Conservation (phyloP, 495 filamentous ascomycete species). For the Penicillium odoratum region DNA sequence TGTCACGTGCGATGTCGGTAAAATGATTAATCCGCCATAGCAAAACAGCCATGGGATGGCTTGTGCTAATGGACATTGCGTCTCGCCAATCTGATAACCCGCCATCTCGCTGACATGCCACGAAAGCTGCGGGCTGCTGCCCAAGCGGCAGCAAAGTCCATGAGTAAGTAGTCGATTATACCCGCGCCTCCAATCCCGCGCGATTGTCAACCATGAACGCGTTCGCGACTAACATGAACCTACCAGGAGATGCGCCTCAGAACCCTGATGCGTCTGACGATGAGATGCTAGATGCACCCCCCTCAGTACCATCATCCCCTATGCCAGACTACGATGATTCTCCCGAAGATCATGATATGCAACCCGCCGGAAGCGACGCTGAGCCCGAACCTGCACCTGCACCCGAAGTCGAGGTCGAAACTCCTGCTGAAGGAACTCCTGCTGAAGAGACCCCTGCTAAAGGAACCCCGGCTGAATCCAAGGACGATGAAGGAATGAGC, state of each 20-base stretch:
- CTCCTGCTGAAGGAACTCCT: conserved; percentile 8
- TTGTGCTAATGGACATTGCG: neutral
- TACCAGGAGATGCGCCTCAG: conserved; percentile 46
- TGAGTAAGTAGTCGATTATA: conserved; percentile 31
- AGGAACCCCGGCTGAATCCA: conserved; percentile 23
- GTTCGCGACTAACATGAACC: conserved; percentile 21
- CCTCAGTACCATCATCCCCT: conserved; percentile 39
- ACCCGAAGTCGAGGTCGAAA: conserved; percentile 15
- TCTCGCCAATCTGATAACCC: conserved; percentile 14
- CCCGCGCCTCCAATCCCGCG: neutral
- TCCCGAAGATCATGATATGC: conserved; percentile 29
- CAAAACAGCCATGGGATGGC: conserved; percentile 22
- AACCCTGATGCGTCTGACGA: conserved; percentile 49
- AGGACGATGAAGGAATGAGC: conserved; percentile 32
- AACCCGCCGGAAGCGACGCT: conserved; percentile 24
- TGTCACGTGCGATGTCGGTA: neutral
- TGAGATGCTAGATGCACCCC: conserved; percentile 46
- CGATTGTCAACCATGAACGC: conserved; percentile 14
- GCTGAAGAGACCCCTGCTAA: too few relatives aligned
- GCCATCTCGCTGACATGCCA: conserved; percentile 37
- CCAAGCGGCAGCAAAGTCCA: conserved; percentile 49
- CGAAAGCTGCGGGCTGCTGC: conserved; percentile 50
- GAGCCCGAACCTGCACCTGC: conserved; percentile 28
- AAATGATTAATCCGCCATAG: conserved; percentile 9
- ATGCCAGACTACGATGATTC: conserved; percentile 33